A percentile compares a stretch with the other conserved stretches of the same genome.
These are phyloP conservation scores for Petunia axillaris DNA, from an alignment of 257 asterid genomes.

Conservation along the genomic window DNA sequence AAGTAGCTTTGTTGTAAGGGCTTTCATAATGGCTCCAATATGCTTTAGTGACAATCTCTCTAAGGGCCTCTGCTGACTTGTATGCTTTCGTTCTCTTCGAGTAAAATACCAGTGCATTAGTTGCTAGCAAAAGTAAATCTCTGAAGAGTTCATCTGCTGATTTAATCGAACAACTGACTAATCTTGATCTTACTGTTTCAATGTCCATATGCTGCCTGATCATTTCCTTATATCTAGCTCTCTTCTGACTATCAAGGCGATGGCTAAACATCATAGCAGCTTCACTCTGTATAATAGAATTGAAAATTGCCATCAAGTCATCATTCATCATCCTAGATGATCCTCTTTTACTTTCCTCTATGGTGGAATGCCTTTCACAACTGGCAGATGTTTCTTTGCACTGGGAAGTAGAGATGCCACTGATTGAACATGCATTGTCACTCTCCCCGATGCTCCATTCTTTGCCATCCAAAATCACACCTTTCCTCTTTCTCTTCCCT, in stretches of 20 bases:
- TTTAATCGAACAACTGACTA: conserved; percentile 46
- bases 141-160: conserved; percentile 69
- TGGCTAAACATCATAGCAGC: conserved; percentile 71
- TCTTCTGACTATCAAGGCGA: conserved; percentile 86
- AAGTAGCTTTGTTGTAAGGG: conserved; percentile 44
- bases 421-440: conserved; percentile 58
- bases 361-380: conserved; percentile 29
- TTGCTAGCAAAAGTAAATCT: conserved; percentile 76
- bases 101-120: conserved; percentile 77
- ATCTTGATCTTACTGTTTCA: conserved; percentile 67
- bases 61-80: conserved; percentile 68
- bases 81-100: conserved; percentile 76
- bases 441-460: conserved; percentile 63
- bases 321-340: conserved; percentile 29
- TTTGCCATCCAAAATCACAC: conserved; percentile 40
- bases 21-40: conserved; percentile 49
- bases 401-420: conserved; percentile 42
- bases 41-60: conserved; percentile 58
- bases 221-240: conserved; percentile 76
- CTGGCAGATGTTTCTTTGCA: conserved; percentile 47
- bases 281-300: conserved; percentile 56
- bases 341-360: conserved; percentile 34
- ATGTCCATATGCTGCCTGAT: conserved; percentile 76
- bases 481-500: conserved; percentile 74
- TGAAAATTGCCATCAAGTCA: conserved; percentile 55